phyloP scores from a whole-genome alignment of 2,329 filamentous ascomycete genomes.

The Talaromyces verruculosus region DNA sequence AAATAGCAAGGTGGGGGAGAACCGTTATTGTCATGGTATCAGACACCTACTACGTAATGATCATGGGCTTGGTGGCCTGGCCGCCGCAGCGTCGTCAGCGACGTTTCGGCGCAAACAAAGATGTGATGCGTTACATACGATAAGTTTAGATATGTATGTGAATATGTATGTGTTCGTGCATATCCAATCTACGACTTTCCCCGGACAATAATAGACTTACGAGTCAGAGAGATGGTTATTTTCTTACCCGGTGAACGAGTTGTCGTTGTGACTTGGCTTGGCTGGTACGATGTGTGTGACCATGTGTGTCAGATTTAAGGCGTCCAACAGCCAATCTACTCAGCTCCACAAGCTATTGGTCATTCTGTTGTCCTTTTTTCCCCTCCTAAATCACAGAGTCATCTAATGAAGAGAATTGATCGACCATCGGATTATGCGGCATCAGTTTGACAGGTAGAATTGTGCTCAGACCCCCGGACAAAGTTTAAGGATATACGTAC shows the following conservation, averaged over 20 bases:
- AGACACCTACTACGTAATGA: not conserved
- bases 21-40: not conserved
- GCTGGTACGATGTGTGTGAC: constrained; percentile 4
- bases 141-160: not conserved
- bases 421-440: not conserved
- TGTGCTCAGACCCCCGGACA: constrained; percentile 5
- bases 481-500: constrained; percentile 7
- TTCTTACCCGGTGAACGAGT: not conserved
- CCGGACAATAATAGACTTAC: not conserved
- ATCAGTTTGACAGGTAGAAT: constrained; percentile 1
- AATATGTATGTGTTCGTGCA: not conserved
- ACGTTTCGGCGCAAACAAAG: not conserved
- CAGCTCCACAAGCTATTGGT: not conserved
- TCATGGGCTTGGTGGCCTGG: not conserved
- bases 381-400: not conserved
- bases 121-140: not conserved
- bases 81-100: not conserved
- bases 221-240: not conserved
- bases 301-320: not conserved
- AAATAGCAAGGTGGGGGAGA: not conserved
- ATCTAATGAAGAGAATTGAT: not conserved
- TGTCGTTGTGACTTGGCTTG: not conserved
- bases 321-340: not conserved
- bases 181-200: not conserved
- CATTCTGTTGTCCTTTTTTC: not conserved